phyloP scores from a whole-genome alignment of 257 asterid species.

The Ballota nigra region DNA sequence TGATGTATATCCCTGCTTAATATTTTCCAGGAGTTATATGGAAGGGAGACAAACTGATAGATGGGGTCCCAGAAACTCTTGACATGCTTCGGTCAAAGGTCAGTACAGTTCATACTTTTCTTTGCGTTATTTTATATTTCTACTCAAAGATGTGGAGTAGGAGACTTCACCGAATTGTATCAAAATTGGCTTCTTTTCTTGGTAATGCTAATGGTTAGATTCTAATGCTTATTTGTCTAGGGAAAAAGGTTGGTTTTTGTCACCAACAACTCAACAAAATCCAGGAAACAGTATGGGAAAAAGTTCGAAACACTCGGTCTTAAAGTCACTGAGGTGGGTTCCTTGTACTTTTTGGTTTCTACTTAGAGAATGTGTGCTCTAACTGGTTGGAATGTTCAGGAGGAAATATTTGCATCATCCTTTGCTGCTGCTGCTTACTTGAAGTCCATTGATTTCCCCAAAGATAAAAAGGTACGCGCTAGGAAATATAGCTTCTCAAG shows the following conservation, averaged over 20 bases:
- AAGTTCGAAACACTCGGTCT: slow-evolving; percentile 97
- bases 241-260: slow-evolving; percentile 96
- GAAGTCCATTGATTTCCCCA: slow-evolving; percentile 88
- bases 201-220: slow-evolving; percentile 7
- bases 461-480: slow-evolving; percentile 79
- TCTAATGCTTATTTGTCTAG: slow-evolving; percentile 41
- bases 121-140: not conserved
- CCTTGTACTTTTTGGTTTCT: slow-evolving; percentile 7
- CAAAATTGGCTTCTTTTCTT: slow-evolving; percentile 14
- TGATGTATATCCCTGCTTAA: slow-evolving; percentile 15
- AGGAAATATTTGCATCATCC: slow-evolving; percentile 97
- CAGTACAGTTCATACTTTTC: not conserved
- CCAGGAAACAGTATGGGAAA: slow-evolving; percentile 92
- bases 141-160: slow-evolving; percentile 7
- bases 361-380: slow-evolving; percentile 12
- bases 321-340: slow-evolving; percentile 71
- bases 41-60: slow-evolving; percentile 96
- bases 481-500: slow-evolving; percentile 11
- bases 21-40: slow-evolving; percentile 80
- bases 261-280: slow-evolving; percentile 97
- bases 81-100: slow-evolving; percentile 95
- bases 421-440: slow-evolving; percentile 99
- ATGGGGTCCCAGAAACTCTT: slow-evolving; percentile 97
- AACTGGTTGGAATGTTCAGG: slow-evolving; percentile 47
- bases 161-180: slow-evolving; percentile 1